Evolutionary conservation across 2,329 filamentous ascomycete genomes (phyloP), one percentile per base, ranked within the genome.

Genomic region (Penicillium sp.): DNA sequence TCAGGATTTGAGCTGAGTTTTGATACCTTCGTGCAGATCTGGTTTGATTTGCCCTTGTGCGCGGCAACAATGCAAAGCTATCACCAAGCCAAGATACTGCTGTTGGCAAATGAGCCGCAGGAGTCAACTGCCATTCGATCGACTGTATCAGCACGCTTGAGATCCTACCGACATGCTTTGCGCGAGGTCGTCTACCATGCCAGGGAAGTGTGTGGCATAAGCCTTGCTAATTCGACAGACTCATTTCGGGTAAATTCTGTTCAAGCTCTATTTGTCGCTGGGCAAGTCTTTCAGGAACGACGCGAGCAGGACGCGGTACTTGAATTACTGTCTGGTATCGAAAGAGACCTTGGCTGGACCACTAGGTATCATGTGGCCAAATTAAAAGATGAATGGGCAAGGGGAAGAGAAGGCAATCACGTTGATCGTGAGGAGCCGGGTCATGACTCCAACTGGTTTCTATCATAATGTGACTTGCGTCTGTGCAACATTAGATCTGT

Each of bases 11-110:
- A 53, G 11, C 53, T 53, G 11, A 48, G 53, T 26, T 46, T 52
- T 6, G 44, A 52, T 27, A 54, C 48, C 5, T 57, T 60, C 13
- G 58, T 57, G 45, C 58, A 60, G 31, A 57, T 60, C 19, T 59
- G 57, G 58, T 60, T 57, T 24, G 44, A 57, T 19, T 24, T 84
- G 0, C 81, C 84, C 0, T 81, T 86, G 74, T 86, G 83, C 68
- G 83, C 82, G 0, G 82, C 82, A 3, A 83, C 83, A 0, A 84
- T 86, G 77, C 83, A 86, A 63, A 79, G 77, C 55, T 86, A 85
- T 58, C 81, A 86, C 63, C 85, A 86, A 77, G 82, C 82, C 1
- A 78, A 80, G 55, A 84, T 86, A 5, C 74, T 86, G 14, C 68
- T 87, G 0, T 75, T 85, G 21, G 79, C 84, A 62, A 85, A 87